Evolutionary conservation across 805 yeast genomes (phyloP).

Genomic region (Metschnikowia kofuensis): DNA sequence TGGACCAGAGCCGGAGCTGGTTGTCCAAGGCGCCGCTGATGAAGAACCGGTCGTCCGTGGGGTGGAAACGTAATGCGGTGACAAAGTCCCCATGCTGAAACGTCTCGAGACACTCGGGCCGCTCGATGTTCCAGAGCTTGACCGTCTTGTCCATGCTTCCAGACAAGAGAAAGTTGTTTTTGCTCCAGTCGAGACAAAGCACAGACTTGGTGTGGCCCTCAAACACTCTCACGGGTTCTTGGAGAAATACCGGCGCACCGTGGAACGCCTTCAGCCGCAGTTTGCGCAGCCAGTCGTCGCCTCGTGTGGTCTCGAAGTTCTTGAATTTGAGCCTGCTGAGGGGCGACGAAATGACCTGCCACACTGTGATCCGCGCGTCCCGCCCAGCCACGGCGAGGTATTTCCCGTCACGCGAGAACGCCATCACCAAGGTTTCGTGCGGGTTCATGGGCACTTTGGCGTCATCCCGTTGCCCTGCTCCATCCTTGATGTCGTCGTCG

Average conservation of each 20-base stretch:
- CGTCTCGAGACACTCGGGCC: slow-evolving; percentile 57
- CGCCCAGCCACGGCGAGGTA: slow-evolving; percentile 83
- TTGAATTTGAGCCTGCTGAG: slow-evolving; percentile 56
- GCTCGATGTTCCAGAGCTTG: slow-evolving; percentile 79
- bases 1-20: slow-evolving; percentile 76
- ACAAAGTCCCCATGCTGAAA: slow-evolving; percentile 81
- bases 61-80: slow-evolving; percentile 76
- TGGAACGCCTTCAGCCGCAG: slow-evolving; percentile 23
- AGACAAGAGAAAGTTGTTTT: slow-evolving; percentile 73
- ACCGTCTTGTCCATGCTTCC: slow-evolving; percentile 86
- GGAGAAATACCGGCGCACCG: slow-evolving; percentile 78
- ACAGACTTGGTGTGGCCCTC: slow-evolving; percentile 70
- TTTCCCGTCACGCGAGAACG: slow-evolving; percentile 77
- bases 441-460: slow-evolving; percentile 13
- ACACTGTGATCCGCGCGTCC: slow-evolving; percentile 62
- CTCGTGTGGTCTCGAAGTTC: slow-evolving; percentile 17
- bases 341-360: slow-evolving; percentile 79
- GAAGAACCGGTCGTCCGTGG: slow-evolving; percentile 83
- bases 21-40: slow-evolving; percentile 79
- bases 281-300: slow-evolving; percentile 9
- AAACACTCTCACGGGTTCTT: slow-evolving; percentile 57
- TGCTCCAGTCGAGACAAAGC: slow-evolving; percentile 82
- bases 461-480: slow-evolving; percentile 1
- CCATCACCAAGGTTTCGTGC: slow-evolving; percentile 67
- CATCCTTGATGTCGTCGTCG: slow-evolving; percentile 4